These are phyloP conservation scores for Xylaria sp. DNA, from an alignment of 2,329 filamentous ascomycete genomes.

Conservation along the genomic window DNA sequence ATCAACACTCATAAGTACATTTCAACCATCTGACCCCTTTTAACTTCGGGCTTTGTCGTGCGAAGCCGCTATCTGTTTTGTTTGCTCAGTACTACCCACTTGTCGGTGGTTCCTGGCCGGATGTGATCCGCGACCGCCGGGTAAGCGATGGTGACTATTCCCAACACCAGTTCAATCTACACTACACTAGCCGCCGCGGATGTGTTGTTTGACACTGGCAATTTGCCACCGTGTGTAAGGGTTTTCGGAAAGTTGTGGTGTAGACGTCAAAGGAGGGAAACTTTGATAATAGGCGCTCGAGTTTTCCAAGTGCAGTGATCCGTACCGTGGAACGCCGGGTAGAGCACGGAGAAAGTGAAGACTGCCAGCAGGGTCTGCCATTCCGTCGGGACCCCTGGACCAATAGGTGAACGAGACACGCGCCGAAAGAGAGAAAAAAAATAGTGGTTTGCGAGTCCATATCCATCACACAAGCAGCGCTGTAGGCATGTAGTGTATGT, in stretches of 20 bases:
- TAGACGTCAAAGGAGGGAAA: slow-evolving; percentile 3
- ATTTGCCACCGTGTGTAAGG: slow-evolving; percentile 28
- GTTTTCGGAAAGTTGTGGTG: slow-evolving; percentile 12
- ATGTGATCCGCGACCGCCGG: slow-evolving; percentile 45
- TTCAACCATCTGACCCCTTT: slow-evolving; percentile 14
- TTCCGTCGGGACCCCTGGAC: neutral
- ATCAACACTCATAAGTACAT: slow-evolving; percentile 6
- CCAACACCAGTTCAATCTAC: slow-evolving; percentile 32
- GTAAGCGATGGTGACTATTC: slow-evolving; percentile 40
- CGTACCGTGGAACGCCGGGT: neutral
- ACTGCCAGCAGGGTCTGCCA: neutral
- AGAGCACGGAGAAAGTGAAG: neutral
- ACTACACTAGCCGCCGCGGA: slow-evolving; percentile 15
- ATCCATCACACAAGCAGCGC: slow-evolving; percentile 37
- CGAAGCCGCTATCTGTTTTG: neutral
- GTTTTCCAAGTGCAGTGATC: neutral
- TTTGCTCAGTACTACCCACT: slow-evolving; percentile 14
- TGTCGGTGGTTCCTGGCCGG: slow-evolving; percentile 39
- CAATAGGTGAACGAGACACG: neutral
- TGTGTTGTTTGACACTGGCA: slow-evolving; percentile 21
- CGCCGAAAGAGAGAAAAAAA: slow-evolving; percentile 1
- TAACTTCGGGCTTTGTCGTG: slow-evolving; percentile 1
- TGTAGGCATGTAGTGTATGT: slow-evolving; percentile 12
- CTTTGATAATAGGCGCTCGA: neutral
- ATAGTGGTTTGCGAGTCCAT: slow-evolving; percentile 41